phyloP scores from a whole-genome alignment of 768 basidiomycete genomes.

The Macrolepiota dolichaula region DNA sequence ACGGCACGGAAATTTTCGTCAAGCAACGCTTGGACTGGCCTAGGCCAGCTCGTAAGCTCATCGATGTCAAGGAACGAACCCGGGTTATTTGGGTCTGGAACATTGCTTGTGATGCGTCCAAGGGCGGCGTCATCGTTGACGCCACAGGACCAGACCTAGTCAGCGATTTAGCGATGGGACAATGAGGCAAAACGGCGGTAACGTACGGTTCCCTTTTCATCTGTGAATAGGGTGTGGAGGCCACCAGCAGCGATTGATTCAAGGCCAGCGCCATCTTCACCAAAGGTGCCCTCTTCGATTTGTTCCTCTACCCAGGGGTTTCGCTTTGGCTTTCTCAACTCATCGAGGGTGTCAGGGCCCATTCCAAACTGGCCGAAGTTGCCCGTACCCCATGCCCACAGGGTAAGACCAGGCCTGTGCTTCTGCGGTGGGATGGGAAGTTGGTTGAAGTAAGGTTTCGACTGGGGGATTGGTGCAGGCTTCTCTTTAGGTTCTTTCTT shows the following conservation, averaged over 20 bases:
- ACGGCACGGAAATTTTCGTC: slow-evolving; percentile 85
- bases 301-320: slow-evolving; percentile 76
- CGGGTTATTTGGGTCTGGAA: slow-evolving; percentile 60
- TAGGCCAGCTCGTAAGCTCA: slow-evolving; percentile 53
- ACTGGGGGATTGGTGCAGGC: slow-evolving; percentile 30
- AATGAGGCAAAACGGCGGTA: slow-evolving; percentile 3
- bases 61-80: slow-evolving; percentile 54
- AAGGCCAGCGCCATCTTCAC: slow-evolving; percentile 71
- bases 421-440: slow-evolving; percentile 58
- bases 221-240: slow-evolving; percentile 84
- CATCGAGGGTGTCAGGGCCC: slow-evolving; percentile 70
- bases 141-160: slow-evolving; percentile 82
- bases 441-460: slow-evolving; percentile 61
- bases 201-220: slow-evolving; percentile 87
- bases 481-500: slow-evolving; percentile 9
- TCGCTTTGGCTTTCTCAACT: slow-evolving; percentile 72
- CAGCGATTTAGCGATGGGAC: slow-evolving; percentile 7
- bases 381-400: slow-evolving; percentile 89
- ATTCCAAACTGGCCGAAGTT: slow-evolving; percentile 96
- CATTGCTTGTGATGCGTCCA: slow-evolving; percentile 66
- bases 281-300: slow-evolving; percentile 69
- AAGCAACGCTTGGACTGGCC: slow-evolving; percentile 64
- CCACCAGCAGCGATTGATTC: slow-evolving; percentile 83
- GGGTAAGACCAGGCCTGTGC: slow-evolving; percentile 60
- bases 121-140: slow-evolving; percentile 89